Percentiles rank a stretch among this genome's conserved stretches.
phyloP scores from a whole-genome alignment of 768 basidiomycete genomes.

The Naganishia friedmannii region DNA sequence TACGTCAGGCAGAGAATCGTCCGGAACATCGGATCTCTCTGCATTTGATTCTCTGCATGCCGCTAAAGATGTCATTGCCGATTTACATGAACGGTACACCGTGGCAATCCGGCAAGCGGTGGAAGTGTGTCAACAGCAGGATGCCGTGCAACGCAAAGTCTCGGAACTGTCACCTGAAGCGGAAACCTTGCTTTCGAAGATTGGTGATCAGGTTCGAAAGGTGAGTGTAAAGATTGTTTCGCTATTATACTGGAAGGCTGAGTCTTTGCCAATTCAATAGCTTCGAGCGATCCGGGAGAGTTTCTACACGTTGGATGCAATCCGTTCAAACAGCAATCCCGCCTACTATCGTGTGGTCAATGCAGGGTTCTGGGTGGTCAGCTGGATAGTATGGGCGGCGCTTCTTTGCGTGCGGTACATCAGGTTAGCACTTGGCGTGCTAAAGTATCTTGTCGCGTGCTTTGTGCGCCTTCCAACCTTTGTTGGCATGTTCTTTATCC shows the following conservation, averaged over 20 bases:
- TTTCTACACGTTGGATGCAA: constrained; percentile 18
- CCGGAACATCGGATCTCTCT: not conserved
- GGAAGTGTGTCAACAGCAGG: constrained; percentile 15
- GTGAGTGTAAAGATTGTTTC: not conserved
- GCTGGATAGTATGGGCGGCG: not conserved
- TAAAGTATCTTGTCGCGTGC: not conserved
- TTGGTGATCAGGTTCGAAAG: constrained; percentile 20
- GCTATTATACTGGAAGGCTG: not conserved
- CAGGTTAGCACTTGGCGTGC: not conserved
- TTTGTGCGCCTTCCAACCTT: not conserved
- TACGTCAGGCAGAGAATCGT: not conserved
- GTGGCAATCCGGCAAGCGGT: constrained; percentile 7
- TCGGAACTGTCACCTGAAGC: constrained; percentile 11
- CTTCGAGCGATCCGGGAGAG: constrained; percentile 17
- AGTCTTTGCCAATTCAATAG: not conserved
- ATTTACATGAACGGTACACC: constrained; percentile 9
- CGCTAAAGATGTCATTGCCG: not conserved
- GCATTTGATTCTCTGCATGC: not conserved
- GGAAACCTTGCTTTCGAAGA: constrained; percentile 12
- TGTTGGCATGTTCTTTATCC: not conserved
- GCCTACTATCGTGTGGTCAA: constrained; percentile 16
- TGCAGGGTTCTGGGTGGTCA: constrained; percentile 7
- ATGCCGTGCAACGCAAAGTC: constrained; percentile 14
- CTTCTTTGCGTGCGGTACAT: not conserved
- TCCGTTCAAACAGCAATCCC: constrained; percentile 12